Evolutionary conservation across 2,329 filamentous ascomycete species (phyloP).

Genomic region (Calonectria montana): DNA sequence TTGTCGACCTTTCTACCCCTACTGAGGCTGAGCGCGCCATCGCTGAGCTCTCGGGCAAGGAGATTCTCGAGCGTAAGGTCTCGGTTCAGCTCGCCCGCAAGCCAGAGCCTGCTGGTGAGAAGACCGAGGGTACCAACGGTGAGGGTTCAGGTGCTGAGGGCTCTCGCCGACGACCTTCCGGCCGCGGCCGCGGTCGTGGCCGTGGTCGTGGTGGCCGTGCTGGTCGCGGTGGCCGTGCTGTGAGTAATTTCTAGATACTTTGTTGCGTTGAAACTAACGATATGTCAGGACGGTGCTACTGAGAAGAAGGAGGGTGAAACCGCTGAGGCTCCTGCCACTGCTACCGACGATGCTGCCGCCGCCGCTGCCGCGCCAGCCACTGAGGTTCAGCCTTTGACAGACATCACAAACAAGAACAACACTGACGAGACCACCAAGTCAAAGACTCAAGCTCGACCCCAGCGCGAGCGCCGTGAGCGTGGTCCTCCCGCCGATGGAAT

Average conservation of each 20-base stretch:
- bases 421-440: constrained; percentile 71
- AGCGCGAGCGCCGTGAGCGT: constrained; percentile 79
- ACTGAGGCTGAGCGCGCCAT: constrained; percentile 96
- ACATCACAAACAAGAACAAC: constrained; percentile 69
- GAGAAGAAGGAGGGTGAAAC: constrained; percentile 60
- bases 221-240: constrained; percentile 67
- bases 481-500: constrained; percentile 97
- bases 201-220: constrained; percentile 75
- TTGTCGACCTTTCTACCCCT: constrained; percentile 96
- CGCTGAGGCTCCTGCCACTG: constrained; percentile 48
- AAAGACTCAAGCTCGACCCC: constrained; percentile 64
- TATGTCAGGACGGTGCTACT: constrained; percentile 49
- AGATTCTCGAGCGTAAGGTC: constrained; percentile 98
- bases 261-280: constrained; percentile 20
- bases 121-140: constrained; percentile 78
- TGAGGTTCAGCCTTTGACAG: constrained; percentile 70
- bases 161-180: constrained; percentile 70
- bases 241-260: constrained; percentile 40
- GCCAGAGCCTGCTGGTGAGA: constrained; percentile 86
- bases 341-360: constrained; percentile 58
- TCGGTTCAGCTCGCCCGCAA: constrained; percentile 98
- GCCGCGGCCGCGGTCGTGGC: constrained; percentile 75
- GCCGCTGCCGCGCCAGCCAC: constrained; percentile 58
- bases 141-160: constrained; percentile 79
- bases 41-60: constrained; percentile 93